Base-by-base conservation (phyloP, 1,139 yeast genomes). In the Sugiyamaella castrensis region DNA sequence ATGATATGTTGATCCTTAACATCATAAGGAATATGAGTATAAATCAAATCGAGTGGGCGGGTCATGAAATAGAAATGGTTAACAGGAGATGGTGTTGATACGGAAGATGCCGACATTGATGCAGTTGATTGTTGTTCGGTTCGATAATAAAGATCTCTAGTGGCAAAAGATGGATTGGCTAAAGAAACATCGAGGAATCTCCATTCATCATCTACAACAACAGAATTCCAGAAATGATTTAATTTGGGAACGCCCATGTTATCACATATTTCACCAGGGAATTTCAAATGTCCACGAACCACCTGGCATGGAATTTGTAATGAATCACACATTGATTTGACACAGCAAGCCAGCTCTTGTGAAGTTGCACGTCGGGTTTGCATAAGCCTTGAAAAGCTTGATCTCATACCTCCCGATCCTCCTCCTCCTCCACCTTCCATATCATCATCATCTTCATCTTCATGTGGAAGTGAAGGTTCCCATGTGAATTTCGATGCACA, bases 141-240 rank as follows among this genome's bases (percentile, higher is more conserved):
- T 30, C 34, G 39, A 35, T 60, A 53, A 51, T 64, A 65, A 12
- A 52, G 40, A 9, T 63, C 64, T 4, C 65, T 57, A 16, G 73
- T 61, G 1, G 82, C 80, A 57, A 79, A 77, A 0, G 82, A 64
- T 1, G 73, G 67, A 56, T 81, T 81, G 1, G 87, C 88, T 34
- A 82, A 59, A 6, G 81, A 71, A 7, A 79, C 80, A 59, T 92
- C 98, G 54, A 91, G 69, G 56, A 92, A 76, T 52, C 91, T 73
- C 79, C 92, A 89, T 59, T 84, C 87, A 16, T 82, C 82, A 53
- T 87, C 84, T 13, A 89, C 70, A 26, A 84, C 65, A 1, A 89
- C 81, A 1, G 95, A 81, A 49, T 89, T 75, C 98, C 98, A 92
- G 53, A 87, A 81, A 66, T 92, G 98, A 61, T 89, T 88, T 38